A percentile compares a stretch with the other conserved stretches of the same genome.
Conservation (phyloP, 2,329 filamentous ascomycete genomes). For the Neofusicoccum cordaticola region DNA sequence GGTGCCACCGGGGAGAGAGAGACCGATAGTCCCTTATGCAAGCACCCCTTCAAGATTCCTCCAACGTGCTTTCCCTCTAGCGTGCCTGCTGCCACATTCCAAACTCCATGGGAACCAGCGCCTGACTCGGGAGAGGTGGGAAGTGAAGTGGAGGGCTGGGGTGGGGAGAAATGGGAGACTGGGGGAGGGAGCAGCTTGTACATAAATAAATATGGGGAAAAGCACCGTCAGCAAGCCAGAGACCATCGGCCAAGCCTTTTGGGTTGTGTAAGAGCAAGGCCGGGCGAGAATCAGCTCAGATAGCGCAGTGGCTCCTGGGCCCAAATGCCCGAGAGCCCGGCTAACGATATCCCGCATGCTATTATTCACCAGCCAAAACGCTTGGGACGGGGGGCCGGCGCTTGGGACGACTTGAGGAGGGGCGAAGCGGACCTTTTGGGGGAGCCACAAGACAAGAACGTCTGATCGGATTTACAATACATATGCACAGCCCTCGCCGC, state of each 20-base stretch:
- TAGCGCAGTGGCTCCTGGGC: background rate
- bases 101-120: background rate
- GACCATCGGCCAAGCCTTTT: slow-evolving; percentile 1
- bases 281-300: slow-evolving; percentile 3
- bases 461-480: slow-evolving; percentile 12
- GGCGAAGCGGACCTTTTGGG: background rate
- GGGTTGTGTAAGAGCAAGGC: background rate
- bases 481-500: slow-evolving; percentile 10
- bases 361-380: background rate
- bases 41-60: background rate
- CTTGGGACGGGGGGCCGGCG: too few relatives aligned
- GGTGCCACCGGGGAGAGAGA: background rate
- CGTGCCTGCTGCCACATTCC: background rate
- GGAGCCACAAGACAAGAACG: background rate
- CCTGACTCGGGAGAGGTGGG: background rate
- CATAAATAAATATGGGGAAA: slow-evolving; percentile 7
- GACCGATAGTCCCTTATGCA: background rate
- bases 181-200: background rate
- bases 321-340: background rate
- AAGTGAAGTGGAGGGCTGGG: background rate
- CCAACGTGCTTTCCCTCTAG: background rate
- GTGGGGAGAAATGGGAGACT: background rate
- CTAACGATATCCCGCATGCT: slow-evolving; percentile 5
- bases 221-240: background rate
- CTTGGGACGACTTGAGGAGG: too few relatives aligned